Base-by-base conservation (phyloP, 2,329 filamentous ascomycete genomes). In the Fusarium pseudograminearum region DNA sequence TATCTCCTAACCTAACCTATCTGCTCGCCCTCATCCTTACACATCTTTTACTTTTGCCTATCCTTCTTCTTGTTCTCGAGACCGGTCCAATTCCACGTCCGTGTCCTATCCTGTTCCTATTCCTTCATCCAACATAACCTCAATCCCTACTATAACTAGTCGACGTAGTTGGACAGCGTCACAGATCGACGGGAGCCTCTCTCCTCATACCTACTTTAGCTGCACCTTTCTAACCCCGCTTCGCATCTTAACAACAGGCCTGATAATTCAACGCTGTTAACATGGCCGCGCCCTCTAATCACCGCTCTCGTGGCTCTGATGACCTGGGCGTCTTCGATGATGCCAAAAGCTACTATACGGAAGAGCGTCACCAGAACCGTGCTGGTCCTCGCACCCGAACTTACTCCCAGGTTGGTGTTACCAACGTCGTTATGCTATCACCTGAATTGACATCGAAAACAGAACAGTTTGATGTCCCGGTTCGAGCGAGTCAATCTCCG, bases 281-380 rank as follows among this genome's bases (percentile, higher is more conserved):
- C 54, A 79, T 79, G 77, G 64, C 75, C 44, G 73, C 71, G 41
- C 70, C 74, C 31, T 67, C 68, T 34, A 69, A 73, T 64, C 76
- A 77, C 67, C 76, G 70, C 61, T 40, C 72, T 28, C 76, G 76
- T 63, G 79, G 80, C 41, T 84, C 82, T 10, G 79, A 81, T 50
- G 84, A 87, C 62, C 84, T 84, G 48, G 77, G 81, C 31, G 82
- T 87, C 48, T 88, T 81, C 69, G 86, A 87, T 63, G 86, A 88
- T 78, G 87, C 87, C 61, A 83, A 82, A 74, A 88, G 86, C 26
- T 89, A 89, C 75, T 89, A 89, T 69, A 80, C 84, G 34, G 83
- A 85, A 26, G 86, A 87, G 36, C 84, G 86, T 56, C 84, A 86
- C 57, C 84, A 87, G 68, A 78, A 78, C 57, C 83, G 84, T 70